phyloP scores from a whole-genome alignment of 2,329 filamentous ascomycete genomes.

The Pezicula rhizophila region DNA sequence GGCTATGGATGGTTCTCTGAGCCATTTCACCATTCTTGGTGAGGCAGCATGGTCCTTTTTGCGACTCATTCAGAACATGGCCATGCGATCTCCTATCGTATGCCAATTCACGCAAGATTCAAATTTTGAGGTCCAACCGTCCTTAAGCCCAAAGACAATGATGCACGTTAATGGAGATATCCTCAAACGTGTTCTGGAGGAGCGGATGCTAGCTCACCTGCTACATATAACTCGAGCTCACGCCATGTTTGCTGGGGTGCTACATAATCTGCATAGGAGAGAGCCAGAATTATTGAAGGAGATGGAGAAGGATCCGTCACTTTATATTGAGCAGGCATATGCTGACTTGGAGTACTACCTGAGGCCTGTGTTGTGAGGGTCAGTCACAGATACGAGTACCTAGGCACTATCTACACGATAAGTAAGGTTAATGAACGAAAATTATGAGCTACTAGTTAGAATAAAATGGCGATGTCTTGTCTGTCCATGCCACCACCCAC shows the following conservation, averaged over 20 bases:
- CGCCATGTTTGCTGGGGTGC: conserved; percentile 39
- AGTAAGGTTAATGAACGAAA: no score
- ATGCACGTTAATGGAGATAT: conserved; percentile 67
- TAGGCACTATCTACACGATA: no score
- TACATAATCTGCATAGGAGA: conserved; percentile 44
- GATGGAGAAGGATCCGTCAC: conserved; percentile 22
- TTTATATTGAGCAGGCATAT: conserved; percentile 46
- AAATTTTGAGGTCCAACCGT: conserved; percentile 30
- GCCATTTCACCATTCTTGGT: conserved; percentile 62
- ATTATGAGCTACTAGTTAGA: no score
- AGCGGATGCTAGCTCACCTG: conserved; percentile 38
- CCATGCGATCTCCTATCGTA: conserved; percentile 38
- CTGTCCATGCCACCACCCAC: no score
- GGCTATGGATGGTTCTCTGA: conserved; percentile 63
- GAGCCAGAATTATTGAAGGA: conserved; percentile 4
- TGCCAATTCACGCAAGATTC: conserved; percentile 41
- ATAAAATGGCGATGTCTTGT: no score
- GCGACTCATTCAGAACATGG: conserved; percentile 66
- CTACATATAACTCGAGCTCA: conserved; percentile 22
- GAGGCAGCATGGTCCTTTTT: conserved; percentile 61
- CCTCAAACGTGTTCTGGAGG: conserved; percentile 46
- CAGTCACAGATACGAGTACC: no score
- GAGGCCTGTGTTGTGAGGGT: conserved; percentile 38
- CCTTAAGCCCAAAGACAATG: conserved; percentile 33
- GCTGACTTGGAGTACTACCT: conserved; percentile 48